phyloP scores from a whole-genome alignment of 2,329 filamentous ascomycete genomes.

The Monilinia aucupariae region DNA sequence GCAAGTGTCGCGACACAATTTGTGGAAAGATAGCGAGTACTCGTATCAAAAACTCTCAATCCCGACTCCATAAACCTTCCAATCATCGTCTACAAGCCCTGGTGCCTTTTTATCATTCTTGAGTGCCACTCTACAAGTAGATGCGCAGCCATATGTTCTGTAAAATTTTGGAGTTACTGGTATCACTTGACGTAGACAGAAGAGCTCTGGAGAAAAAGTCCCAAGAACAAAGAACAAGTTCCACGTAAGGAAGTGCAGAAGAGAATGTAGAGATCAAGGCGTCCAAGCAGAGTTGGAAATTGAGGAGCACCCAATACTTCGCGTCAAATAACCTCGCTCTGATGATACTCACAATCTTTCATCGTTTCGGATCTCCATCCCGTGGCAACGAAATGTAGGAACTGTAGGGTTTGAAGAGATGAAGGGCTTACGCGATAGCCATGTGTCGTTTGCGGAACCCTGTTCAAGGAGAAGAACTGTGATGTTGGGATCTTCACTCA shows the following conservation, averaged over 20 bases:
- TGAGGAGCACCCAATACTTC: no score
- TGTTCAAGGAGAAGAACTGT: constrained; percentile 39
- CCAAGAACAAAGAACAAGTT: no score
- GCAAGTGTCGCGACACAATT: constrained; percentile 25
- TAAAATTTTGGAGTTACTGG: background rate
- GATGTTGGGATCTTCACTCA: constrained; percentile 37
- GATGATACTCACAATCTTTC: no score
- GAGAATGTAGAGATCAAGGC: no score
- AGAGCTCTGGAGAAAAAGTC: no score
- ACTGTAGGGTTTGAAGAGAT: background rate
- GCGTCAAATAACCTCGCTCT: no score
- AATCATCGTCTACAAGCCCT: constrained; percentile 28
- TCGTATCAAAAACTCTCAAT: constrained; percentile 28
- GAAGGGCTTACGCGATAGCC: constrained; percentile 1
- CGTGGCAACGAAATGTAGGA: background rate
- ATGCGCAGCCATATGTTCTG: background rate
- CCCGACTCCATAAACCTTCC: constrained; percentile 28
- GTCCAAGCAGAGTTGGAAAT: no score
- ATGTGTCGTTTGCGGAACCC: constrained; percentile 24
- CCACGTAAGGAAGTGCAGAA: no score
- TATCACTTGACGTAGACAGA: no score
- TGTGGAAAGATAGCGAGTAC: constrained; percentile 28
- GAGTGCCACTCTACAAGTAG: constrained; percentile 3
- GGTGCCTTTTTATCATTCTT: constrained; percentile 30
- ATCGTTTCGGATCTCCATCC: no score